Conservation (phyloP, 2,329 filamentous ascomycete genomes). For the Mollisiaceae sp. region DNA sequence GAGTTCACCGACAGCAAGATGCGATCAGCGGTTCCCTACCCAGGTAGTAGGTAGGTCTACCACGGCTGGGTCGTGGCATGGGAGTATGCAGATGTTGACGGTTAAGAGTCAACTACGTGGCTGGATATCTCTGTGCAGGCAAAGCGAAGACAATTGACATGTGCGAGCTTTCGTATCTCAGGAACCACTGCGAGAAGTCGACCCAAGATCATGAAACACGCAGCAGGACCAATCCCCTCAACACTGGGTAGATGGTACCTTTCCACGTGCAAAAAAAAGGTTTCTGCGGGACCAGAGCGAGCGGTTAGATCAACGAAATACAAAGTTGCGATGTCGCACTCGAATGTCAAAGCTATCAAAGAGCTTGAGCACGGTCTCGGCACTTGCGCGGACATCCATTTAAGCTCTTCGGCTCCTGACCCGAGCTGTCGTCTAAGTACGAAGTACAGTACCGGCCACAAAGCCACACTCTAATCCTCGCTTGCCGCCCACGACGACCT, state of each 20-base stretch:
- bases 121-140: background rate
- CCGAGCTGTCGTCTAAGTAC: too few relatives aligned
- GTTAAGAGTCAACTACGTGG: background rate
- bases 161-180: constrained; percentile 6
- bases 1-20: too few relatives aligned
- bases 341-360: background rate
- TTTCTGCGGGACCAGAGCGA: background rate
- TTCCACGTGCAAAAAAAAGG: background rate
- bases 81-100: background rate
- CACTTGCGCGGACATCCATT: background rate
- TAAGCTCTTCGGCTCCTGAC: too few relatives aligned
- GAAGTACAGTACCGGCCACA: too few relatives aligned
- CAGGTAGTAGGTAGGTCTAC: too few relatives aligned
- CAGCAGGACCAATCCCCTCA: background rate
- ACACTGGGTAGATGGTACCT: background rate
- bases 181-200: background rate
- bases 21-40: too few relatives aligned
- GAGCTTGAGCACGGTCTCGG: constrained; percentile 2
- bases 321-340: background rate
- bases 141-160: background rate
- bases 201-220: background rate
- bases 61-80: background rate
- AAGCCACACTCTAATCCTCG: background rate
- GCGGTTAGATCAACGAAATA: background rate
- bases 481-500: too few relatives aligned